Evolutionary conservation across 2,329 filamentous ascomycete genomes (phyloP), one percentile per base, ranked within the genome.

Genomic region (Cryphonectria carpinicola): DNA sequence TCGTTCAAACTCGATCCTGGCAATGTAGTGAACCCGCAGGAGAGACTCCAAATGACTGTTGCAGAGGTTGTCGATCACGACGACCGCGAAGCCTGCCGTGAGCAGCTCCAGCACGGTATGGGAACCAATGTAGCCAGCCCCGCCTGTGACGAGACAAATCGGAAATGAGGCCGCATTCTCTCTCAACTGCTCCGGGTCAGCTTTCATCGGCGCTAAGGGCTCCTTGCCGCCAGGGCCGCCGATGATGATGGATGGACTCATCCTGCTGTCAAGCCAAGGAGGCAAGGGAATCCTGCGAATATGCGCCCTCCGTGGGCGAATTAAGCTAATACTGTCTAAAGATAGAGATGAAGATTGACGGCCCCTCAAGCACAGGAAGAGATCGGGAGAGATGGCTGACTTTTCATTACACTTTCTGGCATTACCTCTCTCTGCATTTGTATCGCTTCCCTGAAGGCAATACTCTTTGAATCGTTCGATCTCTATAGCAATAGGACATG

Each of bases 31-130:
- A 14, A 71, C 70, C 6, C 70, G 63, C 22, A 46, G 58, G 6
- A 71, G 67, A n/a, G 70, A 70, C 63, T 71, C 70, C 19, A 71
- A 39, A 19, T 71, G 70, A 3, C 70, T 71, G 67, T 71, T 71
- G 67, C 63, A 70, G 11, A 71, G 70, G 4, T 71, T 71, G 49
- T 71, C 70, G 28, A 71, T 54, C 39, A 71, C 70, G 5, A 70
- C 64, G 39, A 71, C 70, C 13, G 70, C 70, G n/a, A 71, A 71
- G 41, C 70, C 70, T 22, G 70, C 70, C 28, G 70, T 71, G n/a
- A 71, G 68, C 10, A 71, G 67, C 67, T 71, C 70, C 10, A 71
- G 67, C 11, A 70, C 67, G 11, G 70, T 71, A 56, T 71, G 70
- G 4, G 70, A 71, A 6, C 70, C 70, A 13, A 71, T 71, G 52